Conservation (phyloP, 1,284 basidiomycete species). For the Chondrostereum purpureum region DNA sequence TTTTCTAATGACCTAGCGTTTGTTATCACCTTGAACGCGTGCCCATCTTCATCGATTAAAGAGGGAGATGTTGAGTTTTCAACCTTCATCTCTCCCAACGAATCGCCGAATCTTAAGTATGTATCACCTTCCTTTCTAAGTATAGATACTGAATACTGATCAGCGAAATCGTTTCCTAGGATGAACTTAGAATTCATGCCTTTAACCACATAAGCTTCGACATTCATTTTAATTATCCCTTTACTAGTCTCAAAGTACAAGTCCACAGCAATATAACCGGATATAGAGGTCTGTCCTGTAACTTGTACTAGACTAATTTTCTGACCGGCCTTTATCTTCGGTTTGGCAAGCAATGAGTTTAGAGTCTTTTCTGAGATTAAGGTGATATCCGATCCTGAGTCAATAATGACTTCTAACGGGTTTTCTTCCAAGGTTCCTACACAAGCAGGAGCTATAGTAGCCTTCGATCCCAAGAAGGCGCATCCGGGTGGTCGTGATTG, state of each 20-base stretch:
- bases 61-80: constrained; percentile 7
- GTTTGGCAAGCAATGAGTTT: constrained; percentile 5
- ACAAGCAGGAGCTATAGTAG: constrained; percentile 12
- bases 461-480: constrained; percentile 15
- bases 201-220: too few relatives aligned
- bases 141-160: constrained; percentile 23
- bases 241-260: constrained; percentile 19
- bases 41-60: constrained; percentile 6
- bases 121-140: constrained; percentile 13
- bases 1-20: not conserved
- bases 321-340: constrained; percentile 16
- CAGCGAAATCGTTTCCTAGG: constrained; percentile 25
- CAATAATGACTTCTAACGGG: constrained; percentile 8
- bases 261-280: constrained; percentile 19
- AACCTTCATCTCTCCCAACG: constrained; percentile 13
- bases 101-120: constrained; percentile 18
- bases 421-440: constrained; percentile 9
- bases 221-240: constrained; percentile 19
- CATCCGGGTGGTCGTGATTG: constrained; percentile 19
- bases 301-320: constrained; percentile 20
- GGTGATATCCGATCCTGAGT: too few relatives aligned
- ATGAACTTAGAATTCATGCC: constrained; percentile 22
- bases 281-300: constrained; percentile 19
- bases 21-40: constrained; percentile 14
- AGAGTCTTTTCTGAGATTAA: constrained; percentile 16